These are phyloP conservation scores for Pythium graminicola DNA, from an alignment of 352 stramenopile species.

Conservation along the genomic window DNA sequence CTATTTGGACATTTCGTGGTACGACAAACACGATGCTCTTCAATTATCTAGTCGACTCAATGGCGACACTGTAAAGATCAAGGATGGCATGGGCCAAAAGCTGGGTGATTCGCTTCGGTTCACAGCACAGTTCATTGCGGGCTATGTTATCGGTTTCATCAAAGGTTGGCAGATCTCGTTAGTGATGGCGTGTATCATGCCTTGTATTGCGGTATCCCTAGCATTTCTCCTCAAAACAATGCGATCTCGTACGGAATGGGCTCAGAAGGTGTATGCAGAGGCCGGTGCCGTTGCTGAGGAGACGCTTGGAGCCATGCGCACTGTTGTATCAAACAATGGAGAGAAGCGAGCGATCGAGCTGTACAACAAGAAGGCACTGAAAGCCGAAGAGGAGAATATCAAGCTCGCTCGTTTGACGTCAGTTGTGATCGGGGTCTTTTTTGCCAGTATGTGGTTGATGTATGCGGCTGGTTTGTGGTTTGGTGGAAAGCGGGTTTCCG, in stretches of 20 bases:
- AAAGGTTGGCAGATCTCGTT: slow-evolving; percentile 42
- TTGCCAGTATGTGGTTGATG: slow-evolving; percentile 37
- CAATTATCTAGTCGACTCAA: slow-evolving; percentile 35
- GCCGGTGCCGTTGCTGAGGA: slow-evolving; percentile 48
- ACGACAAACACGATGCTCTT: slow-evolving; percentile 35
- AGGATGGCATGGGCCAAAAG: slow-evolving; percentile 29
- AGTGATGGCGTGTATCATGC: slow-evolving; percentile 44
- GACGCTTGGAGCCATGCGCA: slow-evolving; percentile 50
- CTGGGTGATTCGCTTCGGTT: slow-evolving; percentile 38
- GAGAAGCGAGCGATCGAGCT: slow-evolving; percentile 36
- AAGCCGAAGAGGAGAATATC: slow-evolving; percentile 32
- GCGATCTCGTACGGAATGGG: slow-evolving; percentile 14
- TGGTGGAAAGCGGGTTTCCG: slow-evolving; percentile 33
- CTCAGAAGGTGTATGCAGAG: slow-evolving; percentile 43
- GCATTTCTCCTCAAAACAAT: slow-evolving; percentile 25
- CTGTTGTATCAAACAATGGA: slow-evolving; percentile 37
- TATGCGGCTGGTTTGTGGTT: slow-evolving; percentile 46
- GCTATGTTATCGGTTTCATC: slow-evolving; percentile 40
- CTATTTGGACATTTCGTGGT: slow-evolving; percentile 47
- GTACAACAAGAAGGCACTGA: slow-evolving; percentile 24
- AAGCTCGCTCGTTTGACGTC: slow-evolving; percentile 21
- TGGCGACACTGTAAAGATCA: slow-evolving; percentile 11
- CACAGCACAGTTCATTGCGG: slow-evolving; percentile 30
- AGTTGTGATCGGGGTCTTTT: slow-evolving; percentile 28
- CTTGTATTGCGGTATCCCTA: slow-evolving; percentile 34